Base-by-base conservation (phyloP, 495 filamentous ascomycete genomes). In the Penicillium ucsense region DNA sequence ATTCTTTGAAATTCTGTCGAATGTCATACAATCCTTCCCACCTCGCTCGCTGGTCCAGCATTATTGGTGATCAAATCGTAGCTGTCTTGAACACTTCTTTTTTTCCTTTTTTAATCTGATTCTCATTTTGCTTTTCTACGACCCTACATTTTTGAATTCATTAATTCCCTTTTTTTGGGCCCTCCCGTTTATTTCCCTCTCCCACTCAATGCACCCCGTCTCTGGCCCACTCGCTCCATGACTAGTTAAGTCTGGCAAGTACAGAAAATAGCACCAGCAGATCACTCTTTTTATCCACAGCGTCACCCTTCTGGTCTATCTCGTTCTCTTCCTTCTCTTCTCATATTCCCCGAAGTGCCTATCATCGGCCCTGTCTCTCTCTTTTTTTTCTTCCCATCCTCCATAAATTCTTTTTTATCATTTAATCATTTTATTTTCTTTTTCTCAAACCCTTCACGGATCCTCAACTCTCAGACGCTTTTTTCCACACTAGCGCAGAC, bases 261-360 rank as follows among this genome's bases (percentile, higher is more conserved):
- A 65, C 20, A 20, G 59, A 59, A 62, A 64, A 62, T 52, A 50
- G 51, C 41, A 54, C 45, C 33, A 31, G 67, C 62, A 71, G 68
- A 71, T 71, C 68, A 68, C 53, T 53, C 63, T 59, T 59, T 71
- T 70, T 68, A 68, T 66, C 65, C 66, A 71, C 63, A 55, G 48
- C 53, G 46, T 47, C 56, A 61, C 52, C 59, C 48, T 42, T 50
- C 33, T 28, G 46, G 57, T 57, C 55, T 54, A 36, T 31, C 35
- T 48, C 46, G 12, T 39, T 44, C 49, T 51, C 51, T 50, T 59
- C 56, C 51, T 43, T 59, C 53, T 52, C 53, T 54, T 49, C 53
- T 44, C 47, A 48, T 48, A 49, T 56, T 47, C 51, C 30, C 31
- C 53, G 55, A 34, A 47, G 46, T 44, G 39, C 35, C 50, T 34